Evolutionary conservation across 768 basidiomycete genomes (phyloP), one percentile per base, ranked within the genome.

Genomic region (Clathrus columnatus): DNA sequence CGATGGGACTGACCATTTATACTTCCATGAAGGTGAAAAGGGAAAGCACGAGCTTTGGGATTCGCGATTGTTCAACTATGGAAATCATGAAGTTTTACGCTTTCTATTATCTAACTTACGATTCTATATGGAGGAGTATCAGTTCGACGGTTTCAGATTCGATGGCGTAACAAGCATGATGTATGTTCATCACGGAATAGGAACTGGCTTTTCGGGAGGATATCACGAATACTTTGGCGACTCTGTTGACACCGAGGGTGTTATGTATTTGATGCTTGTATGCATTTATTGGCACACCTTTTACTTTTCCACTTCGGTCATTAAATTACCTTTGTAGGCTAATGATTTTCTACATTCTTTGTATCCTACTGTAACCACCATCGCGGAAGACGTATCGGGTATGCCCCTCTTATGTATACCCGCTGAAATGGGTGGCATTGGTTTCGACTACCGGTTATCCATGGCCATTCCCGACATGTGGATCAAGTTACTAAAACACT

Each of bases 401-500:
- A 99, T 99, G 96, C 95, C 96, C 3, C 83, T 97, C 10, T 83
- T 99, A 18, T 85, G 95, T 63, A 72, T 81, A 10, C 83, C 92
- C 2, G 84, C 87, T 32, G 63, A 73, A 41, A 76, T 84, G 57
- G 96, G 95, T 46, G 96, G 96, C 14, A 75, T 99, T 50, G 96
- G 95, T 4, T 99, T 98, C 71, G 96, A 99, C 72, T 99, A 97
- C 70, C 87, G 96, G 28, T 75, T 99, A 46, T 91, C 92, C 26
- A 99, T 98, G 96, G 96, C 96, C 20, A 80, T 99, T 50, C 96
- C 96, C 1, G 96, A 99, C 69, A 97, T 95, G 93, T 99, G 93
- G 92, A 99, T 99, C 75, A 98, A 99, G 70, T 76, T 98, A 24
- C 80, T 98, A 61, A 99, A 98, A 68, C 96, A 99, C 72, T 82